These are phyloP conservation scores for Mycena venus DNA, from an alignment of 768 basidiomycete species.

Conservation along the genomic window DNA sequence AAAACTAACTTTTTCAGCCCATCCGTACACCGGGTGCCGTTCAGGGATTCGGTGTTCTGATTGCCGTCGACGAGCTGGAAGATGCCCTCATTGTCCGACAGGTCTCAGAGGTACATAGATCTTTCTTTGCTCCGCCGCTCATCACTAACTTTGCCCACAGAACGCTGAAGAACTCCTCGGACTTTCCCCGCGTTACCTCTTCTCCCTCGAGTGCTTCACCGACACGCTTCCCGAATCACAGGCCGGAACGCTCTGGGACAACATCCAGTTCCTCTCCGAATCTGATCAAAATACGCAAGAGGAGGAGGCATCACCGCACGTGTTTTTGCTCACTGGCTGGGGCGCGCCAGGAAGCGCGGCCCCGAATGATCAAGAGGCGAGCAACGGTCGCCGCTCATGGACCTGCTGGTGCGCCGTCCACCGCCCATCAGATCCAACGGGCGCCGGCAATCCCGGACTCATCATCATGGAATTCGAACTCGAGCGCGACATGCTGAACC, in stretches of 20 bases:
- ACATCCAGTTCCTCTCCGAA: slow-evolving; percentile 75
- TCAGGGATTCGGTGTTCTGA: slow-evolving; percentile 86
- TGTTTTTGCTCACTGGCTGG: slow-evolving; percentile 79
- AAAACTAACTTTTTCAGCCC: slow-evolving; percentile 58
- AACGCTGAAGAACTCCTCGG: slow-evolving; percentile 84
- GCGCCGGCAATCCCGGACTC: slow-evolving; percentile 43
- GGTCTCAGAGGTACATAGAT: slow-evolving; percentile 83
- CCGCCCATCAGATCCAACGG: slow-evolving; percentile 53
- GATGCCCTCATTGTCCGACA: slow-evolving; percentile 76
- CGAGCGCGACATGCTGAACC: slow-evolving; percentile 77
- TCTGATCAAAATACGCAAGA: slow-evolving; percentile 57
- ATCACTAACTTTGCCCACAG: slow-evolving; percentile 48
- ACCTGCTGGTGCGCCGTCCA: slow-evolving; percentile 81
- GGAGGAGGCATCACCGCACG: slow-evolving; percentile 63
- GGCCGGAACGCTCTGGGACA: slow-evolving; percentile 78
- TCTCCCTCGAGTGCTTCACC: slow-evolving; percentile 80
- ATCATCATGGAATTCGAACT: slow-evolving; percentile 88
- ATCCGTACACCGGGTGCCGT: slow-evolving; percentile 87
- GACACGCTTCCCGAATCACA: slow-evolving; percentile 76
- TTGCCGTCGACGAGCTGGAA: slow-evolving; percentile 74
- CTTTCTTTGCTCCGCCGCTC: neutral
- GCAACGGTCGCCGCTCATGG: slow-evolving; percentile 63
- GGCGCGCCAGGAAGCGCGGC: slow-evolving; percentile 72
- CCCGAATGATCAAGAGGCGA: slow-evolving; percentile 37
- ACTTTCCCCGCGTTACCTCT: slow-evolving; percentile 77